Evolutionary conservation across 257 asterid species (phyloP), one percentile per base, ranked within the genome.

Genomic region (Asclepias syriaca): DNA sequence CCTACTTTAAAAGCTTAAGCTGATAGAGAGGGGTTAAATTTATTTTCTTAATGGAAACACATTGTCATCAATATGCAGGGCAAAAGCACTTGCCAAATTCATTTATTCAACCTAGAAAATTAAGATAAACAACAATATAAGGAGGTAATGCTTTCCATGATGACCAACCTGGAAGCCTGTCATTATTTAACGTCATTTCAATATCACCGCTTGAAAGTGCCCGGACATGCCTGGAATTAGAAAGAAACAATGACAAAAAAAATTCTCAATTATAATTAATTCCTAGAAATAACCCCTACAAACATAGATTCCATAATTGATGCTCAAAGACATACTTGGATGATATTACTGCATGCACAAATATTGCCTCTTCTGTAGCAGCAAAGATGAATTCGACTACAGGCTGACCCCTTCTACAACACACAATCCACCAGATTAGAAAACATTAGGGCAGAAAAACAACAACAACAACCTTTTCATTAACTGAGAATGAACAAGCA

Each of bases 361-460:
- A 95, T 75, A 95, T 85, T 66, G 99, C 86, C 80, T 95, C 99
- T 81, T 95, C 98, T 0, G 98, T 86, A 51, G 97, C 97, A 56
- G 95, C 87, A 87, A 95, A 95, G 78, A 95, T 80, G 82, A 92
- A 92, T 85, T 95, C 99, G 46, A 85, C 85, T 84, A 95, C 96
- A 71, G 97, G 99, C 77, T 95, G 97, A 57, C 96, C 98, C 83
- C 84, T 90, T 96, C 99, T 95, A 78, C 87, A 87, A 72, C 70
- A 76, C 78, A 82, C 72, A 82, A 78, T 78, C 11, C 63, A 72
- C 22, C 15, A 78, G 21, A 67, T 72, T 66, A 74, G 48, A 29
- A 51, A 77, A 71, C 64, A 45, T 70, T 71, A 75, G 75, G 74
- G 75, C 81, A 24, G 22, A 64, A 64, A 64, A 18, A 64, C 46